Evolutionary conservation across 164 flowering plant species (phyloP), one percentile per base, ranked within the genome.

Genomic region (Vitis labrusca): DNA sequence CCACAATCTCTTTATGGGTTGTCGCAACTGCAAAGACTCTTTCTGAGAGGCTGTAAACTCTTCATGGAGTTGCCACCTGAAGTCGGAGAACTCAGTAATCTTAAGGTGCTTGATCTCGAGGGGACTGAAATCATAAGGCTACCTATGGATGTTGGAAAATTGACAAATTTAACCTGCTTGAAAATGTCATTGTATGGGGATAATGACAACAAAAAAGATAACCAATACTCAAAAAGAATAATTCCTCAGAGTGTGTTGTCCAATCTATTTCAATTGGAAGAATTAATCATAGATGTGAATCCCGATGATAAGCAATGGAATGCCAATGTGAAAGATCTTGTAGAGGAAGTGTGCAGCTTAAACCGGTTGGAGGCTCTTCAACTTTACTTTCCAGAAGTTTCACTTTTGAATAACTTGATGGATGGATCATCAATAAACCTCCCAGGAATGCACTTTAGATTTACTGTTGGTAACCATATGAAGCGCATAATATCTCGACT

Each of bases 91-190:
- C 64, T 77, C 11, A 62, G 61, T 53, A 12, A 48, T 51, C 80
- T 77, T 37, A 61, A 73, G 64, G 50, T 72, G 17, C 74, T 77
- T 53, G 80, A 77, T 66, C 74, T 77, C 29, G 70, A 66, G 12
- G 77, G 73, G 10, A 69, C 76, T 64, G 32, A 60, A 11, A 23
- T 73, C 15, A 61, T 1, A 10, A 3, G 60, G 8, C 59, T 76
- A 37, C 79, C 79, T 32, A 30, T 59, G 17, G 59, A 52, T 32
- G 23, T 72, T 47, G 37, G 71, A 15, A 17, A 59, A 44, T 52
- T 76, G 48, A 53, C 29, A 9, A 32, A 10, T 48, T 66, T 76
- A 1, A 72, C 8, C 29, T 32, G 16, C 13, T 68, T 76, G 61
- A 9, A 60, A 59, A 30, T 76, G 30, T 67, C 70, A 3, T 63